Conservation (phyloP, 2,329 filamentous ascomycete species). For the Ophiosphaerella narmari region DNA sequence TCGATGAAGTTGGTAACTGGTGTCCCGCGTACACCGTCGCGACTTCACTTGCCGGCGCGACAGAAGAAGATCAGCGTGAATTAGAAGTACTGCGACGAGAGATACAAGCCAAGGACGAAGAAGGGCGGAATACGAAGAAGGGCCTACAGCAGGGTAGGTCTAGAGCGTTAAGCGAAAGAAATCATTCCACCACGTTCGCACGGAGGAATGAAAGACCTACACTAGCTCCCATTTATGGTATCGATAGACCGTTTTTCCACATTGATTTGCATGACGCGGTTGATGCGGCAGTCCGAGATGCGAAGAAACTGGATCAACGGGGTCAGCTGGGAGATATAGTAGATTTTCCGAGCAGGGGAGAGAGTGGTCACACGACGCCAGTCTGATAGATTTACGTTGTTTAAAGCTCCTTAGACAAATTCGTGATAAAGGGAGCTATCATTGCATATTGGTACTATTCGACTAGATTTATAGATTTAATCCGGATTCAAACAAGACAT, state of each 20-base stretch:
- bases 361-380: not conserved
- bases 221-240: constrained; percentile 19
- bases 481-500: too few relatives aligned
- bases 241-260: constrained; percentile 37
- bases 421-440: too few relatives aligned
- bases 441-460: too few relatives aligned
- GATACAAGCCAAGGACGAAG: constrained; percentile 10
- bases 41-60: constrained; percentile 16
- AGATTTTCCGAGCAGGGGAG: not conserved
- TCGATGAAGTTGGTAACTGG: constrained; percentile 18
- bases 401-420: not conserved
- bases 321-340: not conserved
- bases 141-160: not conserved
- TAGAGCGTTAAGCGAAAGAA: too few relatives aligned
- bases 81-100: constrained; percentile 3
- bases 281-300: constrained; percentile 30
- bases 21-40: constrained; percentile 31
- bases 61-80: constrained; percentile 19
- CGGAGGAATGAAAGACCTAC: not conserved
- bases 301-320: constrained; percentile 18
- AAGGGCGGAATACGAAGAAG: constrained; percentile 1
- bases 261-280: constrained; percentile 37
- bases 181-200: not conserved
- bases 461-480: too few relatives aligned
- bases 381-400: not conserved